phyloP scores from a whole-genome alignment of 306 rosid species.

The Macrotyloma uniflorum region DNA sequence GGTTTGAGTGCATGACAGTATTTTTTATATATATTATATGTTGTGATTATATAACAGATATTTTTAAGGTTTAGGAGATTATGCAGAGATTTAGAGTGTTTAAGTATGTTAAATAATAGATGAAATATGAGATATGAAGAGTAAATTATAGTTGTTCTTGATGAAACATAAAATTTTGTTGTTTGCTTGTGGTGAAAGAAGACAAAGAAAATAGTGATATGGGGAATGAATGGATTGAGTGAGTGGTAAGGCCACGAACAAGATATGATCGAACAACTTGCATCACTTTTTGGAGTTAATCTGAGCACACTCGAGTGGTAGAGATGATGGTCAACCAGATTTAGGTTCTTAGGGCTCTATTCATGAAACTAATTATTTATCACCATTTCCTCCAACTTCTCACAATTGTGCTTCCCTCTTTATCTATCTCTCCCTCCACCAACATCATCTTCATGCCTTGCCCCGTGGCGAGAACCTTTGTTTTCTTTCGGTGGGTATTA shows the following conservation, averaged over 20 bases:
- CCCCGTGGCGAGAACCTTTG: too few relatives aligned
- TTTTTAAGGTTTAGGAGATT: too few relatives aligned
- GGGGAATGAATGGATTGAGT: not conserved
- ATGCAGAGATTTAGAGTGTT: too few relatives aligned
- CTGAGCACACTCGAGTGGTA: not conserved
- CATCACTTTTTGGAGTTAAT: slow-evolving; percentile 8
- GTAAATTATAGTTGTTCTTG: too few relatives aligned
- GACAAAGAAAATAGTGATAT: not conserved
- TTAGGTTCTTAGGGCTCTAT: too few relatives aligned
- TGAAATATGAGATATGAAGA: too few relatives aligned
- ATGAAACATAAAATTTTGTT: too few relatives aligned
- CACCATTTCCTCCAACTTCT: not conserved
- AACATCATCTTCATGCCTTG: not conserved
- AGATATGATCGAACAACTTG: not conserved
- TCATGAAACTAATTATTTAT: not conserved
- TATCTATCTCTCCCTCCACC: slow-evolving; percentile 7
- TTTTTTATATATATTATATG: too few relatives aligned
- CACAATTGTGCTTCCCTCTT: slow-evolving; percentile 12
- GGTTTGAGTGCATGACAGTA: too few relatives aligned
- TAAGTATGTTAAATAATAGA: too few relatives aligned
- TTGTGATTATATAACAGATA: too few relatives aligned
- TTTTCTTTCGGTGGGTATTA: too few relatives aligned
- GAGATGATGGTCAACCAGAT: not conserved
- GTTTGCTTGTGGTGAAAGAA: not conserved
- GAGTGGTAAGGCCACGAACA: slow-evolving; percentile 3